Percentiles rank a stretch among this genome's conserved stretches.
Conservation (phyloP, 331 rosid genomes). For the Cydonia oblonga region DNA sequence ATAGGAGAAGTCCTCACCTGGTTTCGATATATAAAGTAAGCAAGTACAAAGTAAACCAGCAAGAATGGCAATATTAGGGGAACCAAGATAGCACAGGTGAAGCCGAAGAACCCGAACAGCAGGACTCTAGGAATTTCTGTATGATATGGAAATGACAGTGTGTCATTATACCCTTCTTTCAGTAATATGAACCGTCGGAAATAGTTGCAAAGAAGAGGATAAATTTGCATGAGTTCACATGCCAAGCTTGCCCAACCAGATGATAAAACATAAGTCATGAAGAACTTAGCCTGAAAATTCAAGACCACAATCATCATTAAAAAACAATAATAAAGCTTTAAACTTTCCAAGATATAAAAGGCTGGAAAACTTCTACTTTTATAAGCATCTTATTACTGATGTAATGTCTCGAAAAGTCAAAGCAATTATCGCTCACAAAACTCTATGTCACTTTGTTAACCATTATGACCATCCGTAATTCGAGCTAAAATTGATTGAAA, state of each 20-base stretch:
- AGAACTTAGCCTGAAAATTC: conserved; percentile 64
- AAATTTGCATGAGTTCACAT: conserved; percentile 66
- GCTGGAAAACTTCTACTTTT: no score
- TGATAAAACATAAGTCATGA: conserved; percentile 83
- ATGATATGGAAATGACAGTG: conserved; percentile 70
- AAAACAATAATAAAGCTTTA: neutral
- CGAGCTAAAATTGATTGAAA: neutral
- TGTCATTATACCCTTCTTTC: conserved; percentile 22
- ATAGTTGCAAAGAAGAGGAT: conserved; percentile 50
- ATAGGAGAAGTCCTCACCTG: conserved; percentile 46
- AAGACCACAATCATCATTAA: conserved; percentile 9
- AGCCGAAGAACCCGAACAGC: conserved; percentile 79
- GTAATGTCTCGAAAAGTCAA: neutral
- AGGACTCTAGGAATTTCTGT: conserved; percentile 84
- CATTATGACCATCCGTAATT: neutral
- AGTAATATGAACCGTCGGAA: conserved; percentile 35
- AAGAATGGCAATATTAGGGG: conserved; percentile 84
- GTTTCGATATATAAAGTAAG: conserved; percentile 78
- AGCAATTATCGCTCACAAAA: neutral
- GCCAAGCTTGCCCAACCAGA: conserved; percentile 97
- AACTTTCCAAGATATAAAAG: neutral
- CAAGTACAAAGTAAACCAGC: conserved; percentile 67
- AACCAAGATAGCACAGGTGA: conserved; percentile 73
- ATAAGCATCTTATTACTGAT: neutral
- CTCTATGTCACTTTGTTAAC: neutral